Percentiles rank a stretch among this genome's conserved stretches.
These are phyloP conservation scores for Extremus antarcticus DNA, from an alignment of 495 filamentous ascomycete genomes.

Conservation along the genomic window DNA sequence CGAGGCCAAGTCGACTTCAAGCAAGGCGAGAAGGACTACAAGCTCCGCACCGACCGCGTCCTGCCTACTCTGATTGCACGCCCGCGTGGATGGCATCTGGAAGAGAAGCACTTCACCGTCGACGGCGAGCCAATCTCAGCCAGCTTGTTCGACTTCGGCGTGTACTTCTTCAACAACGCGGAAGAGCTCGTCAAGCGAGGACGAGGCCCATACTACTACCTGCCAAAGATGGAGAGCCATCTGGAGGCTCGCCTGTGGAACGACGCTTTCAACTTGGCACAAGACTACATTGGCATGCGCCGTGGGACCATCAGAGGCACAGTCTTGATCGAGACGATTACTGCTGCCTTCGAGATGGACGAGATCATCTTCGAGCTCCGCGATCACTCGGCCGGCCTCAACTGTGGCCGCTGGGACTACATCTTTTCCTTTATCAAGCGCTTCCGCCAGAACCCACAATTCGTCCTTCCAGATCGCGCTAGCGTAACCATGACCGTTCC, in stretches of 20 bases:
- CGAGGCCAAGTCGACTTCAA: slow-evolving; percentile 95
- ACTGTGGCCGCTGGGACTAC: slow-evolving; percentile 99
- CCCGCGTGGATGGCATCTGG: slow-evolving; percentile 59
- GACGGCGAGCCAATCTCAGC: slow-evolving; percentile 93
- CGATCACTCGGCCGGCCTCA: slow-evolving; percentile 90
- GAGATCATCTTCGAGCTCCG: slow-evolving; percentile 99
- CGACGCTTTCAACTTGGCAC: slow-evolving; percentile 92
- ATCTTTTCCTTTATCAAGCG: slow-evolving; percentile 99
- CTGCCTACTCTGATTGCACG: slow-evolving; percentile 53
- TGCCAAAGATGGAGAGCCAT: slow-evolving; percentile 99
- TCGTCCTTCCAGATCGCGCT: slow-evolving; percentile 84
- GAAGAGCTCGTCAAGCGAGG: slow-evolving; percentile 75
- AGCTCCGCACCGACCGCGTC: slow-evolving; percentile 83
- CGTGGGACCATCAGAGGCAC: slow-evolving; percentile 92
- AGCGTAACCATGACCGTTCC: slow-evolving; percentile 96
- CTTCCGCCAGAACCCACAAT: slow-evolving; percentile 87
- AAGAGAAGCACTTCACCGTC: slow-evolving; percentile 96
- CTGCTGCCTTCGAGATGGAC: slow-evolving; percentile 99
- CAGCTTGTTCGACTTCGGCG: slow-evolving; percentile 90
- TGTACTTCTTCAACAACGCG: slow-evolving; percentile 99
- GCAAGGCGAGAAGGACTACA: slow-evolving; percentile 90
- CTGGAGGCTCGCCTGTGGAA: slow-evolving; percentile 98
- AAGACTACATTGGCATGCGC: slow-evolving; percentile 82
- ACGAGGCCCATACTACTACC: slow-evolving; percentile 94
- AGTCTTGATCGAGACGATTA: slow-evolving; percentile 95